These are phyloP conservation scores for Irpex sp. DNA, from an alignment of 1,284 basidiomycete species.

Conservation along the genomic window DNA sequence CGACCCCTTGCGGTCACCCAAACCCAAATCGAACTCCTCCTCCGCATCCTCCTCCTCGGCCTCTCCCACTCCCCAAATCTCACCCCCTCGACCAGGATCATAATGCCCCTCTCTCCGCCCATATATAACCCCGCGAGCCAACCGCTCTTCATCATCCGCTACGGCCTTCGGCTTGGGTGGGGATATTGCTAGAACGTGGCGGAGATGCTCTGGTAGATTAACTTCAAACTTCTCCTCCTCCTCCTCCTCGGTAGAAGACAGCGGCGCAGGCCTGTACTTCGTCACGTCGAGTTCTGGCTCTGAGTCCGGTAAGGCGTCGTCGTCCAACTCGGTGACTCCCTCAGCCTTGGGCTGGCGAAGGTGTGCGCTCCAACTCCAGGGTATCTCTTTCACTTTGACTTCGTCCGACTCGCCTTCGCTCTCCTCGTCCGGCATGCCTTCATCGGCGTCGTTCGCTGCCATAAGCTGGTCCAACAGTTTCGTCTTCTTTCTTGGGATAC, in stretches of 20 bases:
- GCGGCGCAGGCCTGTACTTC: conserved; percentile 12
- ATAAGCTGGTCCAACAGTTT: conserved; percentile 28
- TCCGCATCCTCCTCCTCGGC: conserved; percentile 31
- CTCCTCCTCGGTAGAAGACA: conserved; percentile 13
- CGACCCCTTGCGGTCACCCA: conserved; percentile 3
- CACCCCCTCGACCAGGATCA: conserved; percentile 59
- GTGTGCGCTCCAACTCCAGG: conserved; percentile 21
- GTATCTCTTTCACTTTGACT: conserved; percentile 27
- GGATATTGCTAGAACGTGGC: conserved; percentile 57
- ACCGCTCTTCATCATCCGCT: conserved; percentile 44
- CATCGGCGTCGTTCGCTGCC: conserved; percentile 22
- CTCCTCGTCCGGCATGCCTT: conserved; percentile 36
- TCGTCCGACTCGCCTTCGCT: conserved; percentile 25
- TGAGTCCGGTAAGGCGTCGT: conserved; percentile 9
- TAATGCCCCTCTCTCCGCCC: conserved; percentile 54
- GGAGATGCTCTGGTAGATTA: conserved; percentile 63
- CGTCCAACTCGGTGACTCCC: neutral
- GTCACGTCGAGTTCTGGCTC: conserved; percentile 28
- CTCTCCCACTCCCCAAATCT: conserved; percentile 78
- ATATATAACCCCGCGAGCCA: conserved; percentile 58
- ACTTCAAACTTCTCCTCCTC: conserved; percentile 41
- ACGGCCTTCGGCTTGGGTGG: conserved; percentile 28
- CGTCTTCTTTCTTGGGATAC: conserved; percentile 35
- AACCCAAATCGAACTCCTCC: conserved; percentile 23
- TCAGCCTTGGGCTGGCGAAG: neutral